Conservation (phyloP, 176 grass and related monocot species). For the Oryza rufipogon region DNA sequence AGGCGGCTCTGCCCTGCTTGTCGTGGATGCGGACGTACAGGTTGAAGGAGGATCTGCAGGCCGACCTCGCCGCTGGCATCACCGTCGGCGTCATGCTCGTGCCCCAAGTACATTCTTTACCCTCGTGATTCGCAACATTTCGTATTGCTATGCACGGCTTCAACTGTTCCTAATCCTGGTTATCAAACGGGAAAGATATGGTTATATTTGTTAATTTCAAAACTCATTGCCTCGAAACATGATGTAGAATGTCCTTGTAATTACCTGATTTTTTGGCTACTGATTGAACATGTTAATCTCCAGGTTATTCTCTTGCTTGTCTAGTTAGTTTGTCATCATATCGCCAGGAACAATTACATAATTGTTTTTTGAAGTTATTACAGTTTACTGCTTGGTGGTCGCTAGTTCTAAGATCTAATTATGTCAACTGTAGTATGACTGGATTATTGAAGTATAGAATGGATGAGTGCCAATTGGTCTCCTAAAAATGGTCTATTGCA, state of each 20-base stretch:
- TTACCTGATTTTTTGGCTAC: background rate
- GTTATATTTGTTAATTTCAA: background rate
- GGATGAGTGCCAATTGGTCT: background rate
- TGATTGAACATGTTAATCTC: background rate
- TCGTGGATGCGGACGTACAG: constrained; percentile 76
- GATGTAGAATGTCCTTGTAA: background rate
- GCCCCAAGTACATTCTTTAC: constrained; percentile 60
- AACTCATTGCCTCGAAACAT: too few relatives aligned
- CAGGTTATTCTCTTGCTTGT: background rate
- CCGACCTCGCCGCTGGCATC: constrained; percentile 83
- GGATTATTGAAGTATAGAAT: constrained; percentile 21
- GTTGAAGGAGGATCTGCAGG: constrained; percentile 71
- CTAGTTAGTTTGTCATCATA: background rate
- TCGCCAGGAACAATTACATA: background rate
- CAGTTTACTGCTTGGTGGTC: background rate
- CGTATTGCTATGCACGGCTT: background rate
- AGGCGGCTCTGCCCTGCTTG: constrained; percentile 59
- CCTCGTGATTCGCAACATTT: constrained; percentile 17
- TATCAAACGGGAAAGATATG: background rate
- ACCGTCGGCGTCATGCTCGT: constrained; percentile 98
- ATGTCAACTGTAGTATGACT: constrained; percentile 10
- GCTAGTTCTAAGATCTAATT: background rate
- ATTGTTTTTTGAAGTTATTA: background rate
- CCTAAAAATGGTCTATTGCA: background rate
- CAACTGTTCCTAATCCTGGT: background rate